Evolutionary conservation across 306 rosid species (phyloP), one percentile per base, ranked within the genome.

Genomic region (Astragalus membranaceus): DNA sequence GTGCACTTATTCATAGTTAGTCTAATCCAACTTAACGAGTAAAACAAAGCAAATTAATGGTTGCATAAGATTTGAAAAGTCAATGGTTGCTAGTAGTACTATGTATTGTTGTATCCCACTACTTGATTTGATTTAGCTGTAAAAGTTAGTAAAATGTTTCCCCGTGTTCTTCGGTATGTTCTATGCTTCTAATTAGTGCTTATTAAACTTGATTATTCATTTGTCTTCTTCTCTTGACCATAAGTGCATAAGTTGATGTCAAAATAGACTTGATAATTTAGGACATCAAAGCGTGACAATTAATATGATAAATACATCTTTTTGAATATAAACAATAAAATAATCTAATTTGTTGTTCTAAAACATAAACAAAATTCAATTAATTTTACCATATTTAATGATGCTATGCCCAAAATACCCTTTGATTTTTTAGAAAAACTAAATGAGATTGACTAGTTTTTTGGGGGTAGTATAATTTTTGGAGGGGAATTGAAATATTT

Each of bases 31-130:
- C 74, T 14, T 14, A 56, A 39, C 42, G 17, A 49, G 64, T 64
- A 63, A 12, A 35, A 60, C 47, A 74, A 73, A 67, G 26, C 3
- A 77, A 26, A 26, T 26, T 7, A 37, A 82, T 59, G 41, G 17
- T 47, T 67, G 64, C 77, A 51, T 48, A 64, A 66, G 76, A 63
- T 41, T 61, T 55, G 13, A 75, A 75, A 75, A 72, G 74, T 62
- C 72, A 17, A 75, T 46, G 41, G n/a, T 39, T 29, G 30, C 30
- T 26, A 26, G 3, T 26, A 26, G 2, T 78, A 46, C 15, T 26
- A 9, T n/a, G n/a, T n/a, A n/a, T n/a, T n/a, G n/a, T n/a, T 78
- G 73, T 54, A 66, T 71, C 76, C 81, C 81, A 79, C 83, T 75
- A 33, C 66, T 66, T n/a, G n/a, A n/a, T n/a, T 79, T 79, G 73